These are phyloP conservation scores for Geotrichum fermentans DNA, from an alignment of 1,139 yeast genomes.

Conservation along the genomic window DNA sequence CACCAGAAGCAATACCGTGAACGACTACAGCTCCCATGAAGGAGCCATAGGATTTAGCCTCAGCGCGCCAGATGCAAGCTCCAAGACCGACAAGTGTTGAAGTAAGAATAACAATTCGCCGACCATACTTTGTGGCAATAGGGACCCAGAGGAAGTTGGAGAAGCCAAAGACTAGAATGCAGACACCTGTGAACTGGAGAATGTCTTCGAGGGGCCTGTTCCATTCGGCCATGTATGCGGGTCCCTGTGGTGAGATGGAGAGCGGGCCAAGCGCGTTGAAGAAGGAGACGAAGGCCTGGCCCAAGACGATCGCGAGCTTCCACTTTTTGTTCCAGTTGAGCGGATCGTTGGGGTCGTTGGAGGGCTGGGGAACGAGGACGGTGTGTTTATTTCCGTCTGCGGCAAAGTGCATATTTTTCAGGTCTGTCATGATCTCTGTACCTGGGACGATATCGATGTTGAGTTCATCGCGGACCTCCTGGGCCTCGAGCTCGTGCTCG, in stretches of 20 bases:
- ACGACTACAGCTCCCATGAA: slow-evolving; percentile 44
- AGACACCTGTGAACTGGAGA: slow-evolving; percentile 41
- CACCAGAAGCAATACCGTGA: slow-evolving; percentile 51
- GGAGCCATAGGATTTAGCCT: slow-evolving; percentile 32
- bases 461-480: neutral
- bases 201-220: slow-evolving; percentile 38
- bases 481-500: slow-evolving; percentile 1
- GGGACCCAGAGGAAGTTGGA: slow-evolving; percentile 50
- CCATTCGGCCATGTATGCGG: slow-evolving; percentile 41
- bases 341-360: slow-evolving; percentile 48
- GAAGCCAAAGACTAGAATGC: slow-evolving; percentile 45
- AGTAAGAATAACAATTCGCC: slow-evolving; percentile 47
- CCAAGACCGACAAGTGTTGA: slow-evolving; percentile 37
- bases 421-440: slow-evolving; percentile 2
- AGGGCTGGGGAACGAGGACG: slow-evolving; percentile 44
- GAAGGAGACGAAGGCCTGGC: slow-evolving; percentile 36
- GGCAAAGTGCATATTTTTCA: slow-evolving; percentile 19
- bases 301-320: slow-evolving; percentile 28
- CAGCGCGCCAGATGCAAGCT: slow-evolving; percentile 35
- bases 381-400: slow-evolving; percentile 33
- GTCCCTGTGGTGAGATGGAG: slow-evolving; percentile 42
- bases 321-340: slow-evolving; percentile 42
- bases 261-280: slow-evolving; percentile 47
- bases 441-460: neutral
- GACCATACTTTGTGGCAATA: slow-evolving; percentile 49